phyloP scores from a whole-genome alignment of 2,329 filamentous ascomycete species.

The Chrysosporium keratinophilum region DNA sequence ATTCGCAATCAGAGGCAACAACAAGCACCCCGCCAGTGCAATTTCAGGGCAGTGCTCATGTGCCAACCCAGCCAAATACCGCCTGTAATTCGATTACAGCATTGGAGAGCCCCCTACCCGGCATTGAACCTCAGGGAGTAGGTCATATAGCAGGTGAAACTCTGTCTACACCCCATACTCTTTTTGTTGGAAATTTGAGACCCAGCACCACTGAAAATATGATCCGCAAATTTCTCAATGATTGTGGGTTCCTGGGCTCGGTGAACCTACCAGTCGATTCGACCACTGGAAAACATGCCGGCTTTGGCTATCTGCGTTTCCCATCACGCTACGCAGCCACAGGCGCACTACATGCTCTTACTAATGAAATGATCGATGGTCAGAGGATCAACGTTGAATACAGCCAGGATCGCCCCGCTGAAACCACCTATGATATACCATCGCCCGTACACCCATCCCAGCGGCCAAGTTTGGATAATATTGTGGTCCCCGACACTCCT shows the following conservation, averaged over 20 bases:
- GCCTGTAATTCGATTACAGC: background rate
- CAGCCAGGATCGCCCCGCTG: background rate
- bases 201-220: constrained; percentile 29
- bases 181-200: constrained; percentile 36
- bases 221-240: constrained; percentile 30
- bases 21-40: background rate
- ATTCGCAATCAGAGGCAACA: background rate
- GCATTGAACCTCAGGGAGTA: too few relatives aligned
- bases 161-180: constrained; percentile 15
- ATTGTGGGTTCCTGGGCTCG: constrained; percentile 29
- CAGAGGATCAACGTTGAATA: constrained; percentile 33
- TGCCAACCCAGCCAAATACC: background rate
- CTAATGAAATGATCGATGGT: constrained; percentile 25
- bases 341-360: constrained; percentile 28
- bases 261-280: constrained; percentile 25
- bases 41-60: background rate
- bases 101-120: background rate
- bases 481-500: background rate
- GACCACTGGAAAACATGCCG: constrained; percentile 27
- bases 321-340: constrained; percentile 27
- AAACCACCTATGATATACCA: background rate
- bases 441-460: background rate
- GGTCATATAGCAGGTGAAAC: background rate
- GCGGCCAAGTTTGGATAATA: background rate
- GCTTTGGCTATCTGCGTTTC: constrained; percentile 34